Evolutionary conservation across 2,329 filamentous ascomycete genomes (phyloP).

Genomic region (Orbilia javanica): DNA sequence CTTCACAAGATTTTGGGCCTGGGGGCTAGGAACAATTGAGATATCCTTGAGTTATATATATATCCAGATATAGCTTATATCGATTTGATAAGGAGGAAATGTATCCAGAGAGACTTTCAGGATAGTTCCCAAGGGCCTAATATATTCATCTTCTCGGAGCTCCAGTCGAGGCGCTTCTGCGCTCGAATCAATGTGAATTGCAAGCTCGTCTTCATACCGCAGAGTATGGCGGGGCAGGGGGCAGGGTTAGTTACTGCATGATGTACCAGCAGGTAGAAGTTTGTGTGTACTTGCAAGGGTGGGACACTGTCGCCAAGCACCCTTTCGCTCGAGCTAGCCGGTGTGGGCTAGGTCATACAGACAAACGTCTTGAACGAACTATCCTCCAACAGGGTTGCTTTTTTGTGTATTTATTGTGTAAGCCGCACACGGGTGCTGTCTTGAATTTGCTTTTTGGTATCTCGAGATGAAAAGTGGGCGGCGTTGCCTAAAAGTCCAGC

Average conservation of each 20-base stretch:
- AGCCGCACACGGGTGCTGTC: slow-evolving; percentile 41
- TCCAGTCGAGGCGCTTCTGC: slow-evolving; percentile 31
- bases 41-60: slow-evolving; percentile 8
- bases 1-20: neutral
- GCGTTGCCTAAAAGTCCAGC: slow-evolving; percentile 43
- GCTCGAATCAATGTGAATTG: slow-evolving; percentile 34
- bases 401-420: slow-evolving; percentile 41
- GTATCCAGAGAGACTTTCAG: neutral
- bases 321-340: slow-evolving; percentile 3
- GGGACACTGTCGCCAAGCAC: slow-evolving; percentile 24
- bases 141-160: slow-evolving; percentile 33
- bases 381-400: slow-evolving; percentile 24
- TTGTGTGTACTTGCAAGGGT: slow-evolving; percentile 40
- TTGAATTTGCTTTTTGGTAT: slow-evolving; percentile 48
- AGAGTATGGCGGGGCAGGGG: slow-evolving; percentile 13
- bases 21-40: neutral
- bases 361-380: slow-evolving; percentile 20
- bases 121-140: slow-evolving; percentile 12
- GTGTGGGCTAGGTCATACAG: slow-evolving; percentile 18
- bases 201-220: slow-evolving; percentile 24
- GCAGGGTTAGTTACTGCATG: slow-evolving; percentile 49
- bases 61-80: neutral
- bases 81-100: neutral
- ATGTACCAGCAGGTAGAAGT: slow-evolving; percentile 44
- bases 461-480: slow-evolving; percentile 25